These are phyloP conservation scores for Sporothrix phasma DNA, from an alignment of 2,329 filamentous ascomycete genomes.

Conservation along the genomic window DNA sequence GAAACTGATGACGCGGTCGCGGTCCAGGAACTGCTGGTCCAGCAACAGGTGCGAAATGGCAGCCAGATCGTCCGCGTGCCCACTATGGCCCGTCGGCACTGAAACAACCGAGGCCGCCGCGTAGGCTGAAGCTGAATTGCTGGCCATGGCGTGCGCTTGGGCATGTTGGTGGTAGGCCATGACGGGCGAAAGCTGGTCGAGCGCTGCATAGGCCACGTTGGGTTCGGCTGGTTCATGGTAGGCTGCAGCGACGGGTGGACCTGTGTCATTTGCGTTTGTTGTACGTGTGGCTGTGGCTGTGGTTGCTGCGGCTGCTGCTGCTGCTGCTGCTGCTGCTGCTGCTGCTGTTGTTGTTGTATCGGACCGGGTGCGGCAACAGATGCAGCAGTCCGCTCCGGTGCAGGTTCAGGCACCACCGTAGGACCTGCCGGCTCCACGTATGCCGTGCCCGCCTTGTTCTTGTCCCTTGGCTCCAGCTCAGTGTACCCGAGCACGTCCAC, in stretches of 20 bases:
- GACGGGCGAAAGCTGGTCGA: background rate
- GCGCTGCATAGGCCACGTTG: constrained; percentile 5
- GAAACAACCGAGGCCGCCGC: constrained; percentile 2
- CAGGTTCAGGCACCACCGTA: background rate
- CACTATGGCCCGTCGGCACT: background rate
- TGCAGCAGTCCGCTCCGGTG: background rate
- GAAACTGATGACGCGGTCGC: constrained; percentile 22
- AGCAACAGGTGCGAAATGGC: constrained; percentile 24
- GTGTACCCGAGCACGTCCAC: constrained; percentile 13
- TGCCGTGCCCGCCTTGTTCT: background rate
- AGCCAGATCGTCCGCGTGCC: constrained; percentile 18
- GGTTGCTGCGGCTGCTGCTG: too few species aligned
- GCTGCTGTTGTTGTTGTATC: background rate
- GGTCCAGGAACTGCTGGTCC: constrained; percentile 20
- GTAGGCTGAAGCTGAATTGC: background rate
- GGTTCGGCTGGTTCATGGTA: background rate
- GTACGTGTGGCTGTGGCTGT: too few species aligned
- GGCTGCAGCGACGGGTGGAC: background rate
- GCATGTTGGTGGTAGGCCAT: background rate
- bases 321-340: too few species aligned
- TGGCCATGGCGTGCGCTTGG: background rate
- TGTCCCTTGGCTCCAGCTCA: background rate
- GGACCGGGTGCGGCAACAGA: background rate
- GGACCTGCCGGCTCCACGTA: background rate
- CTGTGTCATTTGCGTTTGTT: too few species aligned